A percentile compares a stretch with the other conserved stretches of the same genome.
Conservation (phyloP, 129 eudicot species). For the Lactuca saligna region DNA sequence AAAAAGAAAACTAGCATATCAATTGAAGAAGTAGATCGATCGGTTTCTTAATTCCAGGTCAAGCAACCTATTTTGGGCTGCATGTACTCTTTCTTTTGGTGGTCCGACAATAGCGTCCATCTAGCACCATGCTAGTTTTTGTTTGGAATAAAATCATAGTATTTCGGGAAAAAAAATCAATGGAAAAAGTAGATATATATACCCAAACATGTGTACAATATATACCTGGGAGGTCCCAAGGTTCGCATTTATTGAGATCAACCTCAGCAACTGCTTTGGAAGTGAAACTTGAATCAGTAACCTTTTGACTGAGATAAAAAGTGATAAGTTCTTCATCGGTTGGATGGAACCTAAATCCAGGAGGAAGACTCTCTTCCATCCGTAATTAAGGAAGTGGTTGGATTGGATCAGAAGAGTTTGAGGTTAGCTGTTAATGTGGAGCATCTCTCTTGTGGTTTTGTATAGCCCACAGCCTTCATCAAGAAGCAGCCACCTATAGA, state of each 20-base stretch:
- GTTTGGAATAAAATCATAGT: too few relatives aligned
- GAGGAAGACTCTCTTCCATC: slow-evolving; percentile 90
- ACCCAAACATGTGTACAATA: neutral
- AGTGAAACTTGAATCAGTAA: slow-evolving; percentile 64
- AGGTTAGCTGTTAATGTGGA: slow-evolving; percentile 10
- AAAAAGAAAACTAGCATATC: too few relatives aligned
- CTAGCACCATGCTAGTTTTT: too few relatives aligned
- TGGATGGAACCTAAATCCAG: slow-evolving; percentile 92
- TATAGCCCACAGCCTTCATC: slow-evolving; percentile 46
- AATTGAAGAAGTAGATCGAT: too few relatives aligned
- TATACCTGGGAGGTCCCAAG: slow-evolving; percentile 97
- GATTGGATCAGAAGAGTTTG: slow-evolving; percentile 14
- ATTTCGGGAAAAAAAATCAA: too few relatives aligned
- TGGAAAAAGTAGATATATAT: too few relatives aligned
- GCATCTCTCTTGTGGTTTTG: slow-evolving; percentile 24
- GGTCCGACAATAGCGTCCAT: too few relatives aligned
- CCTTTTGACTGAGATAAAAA: slow-evolving; percentile 63
- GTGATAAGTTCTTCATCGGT: slow-evolving; percentile 96
- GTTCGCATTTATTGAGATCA: slow-evolving; percentile 91
- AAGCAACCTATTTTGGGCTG: too few relatives aligned
- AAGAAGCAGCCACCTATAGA: slow-evolving; percentile 50
- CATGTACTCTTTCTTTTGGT: too few relatives aligned
- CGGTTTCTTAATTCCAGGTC: too few relatives aligned
- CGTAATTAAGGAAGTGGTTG: neutral
- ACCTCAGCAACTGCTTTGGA: slow-evolving; percentile 79